Evolutionary conservation across 768 basidiomycete species (phyloP), one percentile per base, ranked within the genome.

Genomic region (Suillus sp.): DNA sequence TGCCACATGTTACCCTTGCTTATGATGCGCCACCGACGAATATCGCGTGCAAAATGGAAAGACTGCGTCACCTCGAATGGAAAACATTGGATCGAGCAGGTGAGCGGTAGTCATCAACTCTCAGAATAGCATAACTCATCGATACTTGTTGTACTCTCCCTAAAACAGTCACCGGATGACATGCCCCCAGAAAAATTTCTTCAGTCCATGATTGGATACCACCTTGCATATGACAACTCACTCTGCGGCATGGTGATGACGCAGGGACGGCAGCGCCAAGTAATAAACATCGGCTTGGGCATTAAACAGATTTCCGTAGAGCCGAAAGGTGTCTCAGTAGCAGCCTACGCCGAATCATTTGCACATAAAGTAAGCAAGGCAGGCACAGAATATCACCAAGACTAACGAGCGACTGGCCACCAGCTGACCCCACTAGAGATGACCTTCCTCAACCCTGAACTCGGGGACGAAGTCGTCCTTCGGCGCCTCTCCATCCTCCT

Each of bases 221-320:
- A 91, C 63, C 84, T 91, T 53, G 80, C 86, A 1, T 86, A 82
- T 67, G 85, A 88, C 64, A 84, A 83, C 62, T 89, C 88, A 11
- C 72, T 93, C 10, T 86, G 91, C 60, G 90, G 88, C n/a, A 92
- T 93, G 89, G 86, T 88, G 43, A 91, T 94, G 84, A 90, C 90
- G 1, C 91, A 93, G 68, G 92, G 92, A 3, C 80, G 82, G 11
- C 86, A 87, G 61, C 83, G 85, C 51, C 86, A 90, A 62, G 92
- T 94, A 55, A 80, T 91, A 68, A 92, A 92, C 74, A 87, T 94
- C 68, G 92, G 92, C 1, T 78, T 93, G n/a, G 91, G 89, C 4
- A 83, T 92, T 70, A 88, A 90, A 68, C 86, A 86, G 58, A 79
- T 90, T 57, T 79, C 77, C 42, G 84, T 89, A 9, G 85, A 87